Base-by-base conservation (phyloP, 805 yeast genomes). In the Wickerhamia fluorescens region DNA sequence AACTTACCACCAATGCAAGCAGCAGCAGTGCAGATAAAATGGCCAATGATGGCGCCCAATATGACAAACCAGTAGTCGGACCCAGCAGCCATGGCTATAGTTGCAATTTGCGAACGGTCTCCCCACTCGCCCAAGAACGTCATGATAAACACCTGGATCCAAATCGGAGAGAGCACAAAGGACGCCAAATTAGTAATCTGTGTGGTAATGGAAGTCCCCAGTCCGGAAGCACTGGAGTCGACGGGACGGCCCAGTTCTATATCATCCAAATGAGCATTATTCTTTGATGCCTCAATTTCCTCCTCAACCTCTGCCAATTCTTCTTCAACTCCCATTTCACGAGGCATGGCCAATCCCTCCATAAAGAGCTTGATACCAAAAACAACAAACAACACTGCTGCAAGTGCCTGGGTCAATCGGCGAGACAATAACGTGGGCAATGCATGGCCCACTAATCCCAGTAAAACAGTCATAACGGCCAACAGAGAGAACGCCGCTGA, bases 71-170 rank as follows among this genome's bases (percentile, higher is more conserved):
- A 78, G 59, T 86, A 92, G 54, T 87, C 82, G 24, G 86, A 78
- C 22, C 96, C 96, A 1, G 98, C 95, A 30, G 97, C 96, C 94
- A 92, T 82, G 23, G 97, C 97, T 46, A 92, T 87, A 19, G 96
- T 92, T 24, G 96, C 95, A 32, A 92, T 86, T 61, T 92, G 99
- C 8, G 96, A 87, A 47, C 98, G 77, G 57, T 92, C 99, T 29
- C 99, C 99, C 94, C 97, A 87, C 61, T 92, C 99, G 36, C 96
- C 98, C 28, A 92, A 62, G 54, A 92, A 92, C 4, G 95, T 85
- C 97, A 92, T 89, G 30, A 76, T 75, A 50, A 92, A 92, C 4
- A 89, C 89, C 63, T 89, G 96, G 41, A 87, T 79, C 88, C 95
- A 92, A 7, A 78, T 61, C 3, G 98, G 97, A 3, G 95, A 81